Base-by-base conservation (phyloP, 495 filamentous ascomycete genomes). In the Arthonia radiata region DNA sequence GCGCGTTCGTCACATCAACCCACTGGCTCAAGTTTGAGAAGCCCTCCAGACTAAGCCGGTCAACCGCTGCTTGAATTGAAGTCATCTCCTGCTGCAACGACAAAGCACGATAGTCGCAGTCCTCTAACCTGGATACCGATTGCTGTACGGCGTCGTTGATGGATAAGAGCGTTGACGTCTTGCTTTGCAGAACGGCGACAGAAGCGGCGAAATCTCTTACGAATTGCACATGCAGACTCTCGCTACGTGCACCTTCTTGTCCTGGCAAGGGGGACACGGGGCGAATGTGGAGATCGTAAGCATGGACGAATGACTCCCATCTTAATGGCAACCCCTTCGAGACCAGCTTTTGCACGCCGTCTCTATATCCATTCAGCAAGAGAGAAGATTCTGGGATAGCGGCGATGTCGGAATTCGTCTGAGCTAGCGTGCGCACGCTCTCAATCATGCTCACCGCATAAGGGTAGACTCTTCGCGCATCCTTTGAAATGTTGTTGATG, bases 381-480 rank as follows among this genome's bases (percentile, higher is more conserved):
- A 89, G 71, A 2, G 78, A 64, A 17, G 90, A 79, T 33, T 82
- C 74, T 4, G 67, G 57, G 73, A 94, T 81, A 18, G 72, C 64
- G 12, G 56, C 47, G 31, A 99, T 90, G 27, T 67, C 63, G 13
- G 75, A 69, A 31, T 61, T 73, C 1, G 79, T 92, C 49, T 99
- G 86, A 3, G 75, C 57, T 39, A 82, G 68, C 0, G 79, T 93
- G 25, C 80, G 65, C 6, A 91, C 75, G 40, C 75, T 92, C 50
- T 99, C 86, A 82, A 99, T 99, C 38, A 99, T 48, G 40, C 81
- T 93, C 31, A 94, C 81, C 12, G 86, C 86, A 41, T 82, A 94
- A 2, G 86, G 86, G 41, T 99, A 99, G 6, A 94, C 86, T 19
- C 83, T 64, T 45, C 89, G 91, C 1, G 86, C 89, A 41, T 94